Percentiles rank a stretch among this genome's conserved stretches.
Evolutionary conservation across 257 asterid species (phyloP).

Genomic region (Jacaranda mimosifolia): DNA sequence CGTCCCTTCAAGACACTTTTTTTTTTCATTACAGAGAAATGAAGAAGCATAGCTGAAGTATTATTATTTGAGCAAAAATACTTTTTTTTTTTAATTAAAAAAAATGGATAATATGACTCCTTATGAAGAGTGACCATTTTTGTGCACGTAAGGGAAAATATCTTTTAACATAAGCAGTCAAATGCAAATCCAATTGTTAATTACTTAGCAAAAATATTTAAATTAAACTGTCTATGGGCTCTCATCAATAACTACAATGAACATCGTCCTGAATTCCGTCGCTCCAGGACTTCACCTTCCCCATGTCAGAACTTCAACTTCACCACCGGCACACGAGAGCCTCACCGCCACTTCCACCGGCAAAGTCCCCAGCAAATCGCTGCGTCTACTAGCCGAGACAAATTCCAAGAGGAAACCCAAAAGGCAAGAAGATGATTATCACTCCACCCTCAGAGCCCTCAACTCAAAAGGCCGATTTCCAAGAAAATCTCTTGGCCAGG

Average conservation of each 20-base stretch:
- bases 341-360: conserved; percentile 32
- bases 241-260: conserved; percentile 41
- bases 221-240: neutral
- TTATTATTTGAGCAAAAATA: too few species aligned
- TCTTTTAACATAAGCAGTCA: neutral
- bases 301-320: conserved; percentile 33
- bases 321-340: conserved; percentile 44
- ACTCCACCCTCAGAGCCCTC: conserved; percentile 91
- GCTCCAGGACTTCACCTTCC: conserved; percentile 41
- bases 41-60: too few species aligned
- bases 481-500: conserved; percentile 95
- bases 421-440: conserved; percentile 75
- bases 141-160: neutral
- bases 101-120: too few species aligned
- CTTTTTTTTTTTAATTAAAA: too few species aligned
- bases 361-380: conserved; percentile 20
- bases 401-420: conserved; percentile 51
- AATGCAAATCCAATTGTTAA: neutral
- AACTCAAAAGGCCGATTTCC: conserved; percentile 94
- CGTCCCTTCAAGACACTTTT: too few species aligned
- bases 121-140: too few species aligned
- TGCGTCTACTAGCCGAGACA: conserved; percentile 39
- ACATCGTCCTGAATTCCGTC: conserved; percentile 41
- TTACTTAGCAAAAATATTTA: neutral
- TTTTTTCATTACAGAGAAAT: too few species aligned